Evolutionary conservation across 768 basidiomycete species (phyloP), one percentile per base, ranked within the genome.

Genomic region (Podaxis rugospora): DNA sequence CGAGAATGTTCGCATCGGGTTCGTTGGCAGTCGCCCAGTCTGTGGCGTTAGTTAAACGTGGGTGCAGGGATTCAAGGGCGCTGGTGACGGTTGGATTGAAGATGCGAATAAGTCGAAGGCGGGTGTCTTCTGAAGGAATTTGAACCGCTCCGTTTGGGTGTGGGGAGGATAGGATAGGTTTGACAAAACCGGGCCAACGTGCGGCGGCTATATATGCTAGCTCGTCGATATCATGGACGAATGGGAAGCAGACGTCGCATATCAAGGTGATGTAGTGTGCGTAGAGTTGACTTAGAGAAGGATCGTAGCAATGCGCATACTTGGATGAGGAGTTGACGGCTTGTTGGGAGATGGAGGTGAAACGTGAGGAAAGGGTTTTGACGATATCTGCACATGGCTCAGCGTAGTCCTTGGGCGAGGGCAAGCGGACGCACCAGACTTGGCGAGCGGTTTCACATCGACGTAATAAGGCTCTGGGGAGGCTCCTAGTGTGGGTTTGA

Each of bases 131-230:
- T 3, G 74, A 65, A 0, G 85, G 86, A 0, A 77, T 73, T 13
- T 66, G 58, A 11, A 52, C 58, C 21, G 69, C 66, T 0, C 57
- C 39, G 1, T 68, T 68, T 7, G 57, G 55, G 6, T 65, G 36
- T 11, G 37, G 13, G 18, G 51, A 44, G 6, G 51, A 46, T 1
- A 90, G 68, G 13, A 93, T 68, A 0, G 91, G 90, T 57, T 85
- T 80, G 1, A 88, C 80, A 65, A 92, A 93, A 1, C 85, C 88
- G 0, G 91, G 89, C 91, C 92, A 93, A 21, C 86, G 80, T 5
- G 92, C 88, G 0, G 88, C 85, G 2, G 88, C 84, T 28, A 93
- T 81, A 67, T 93, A 93, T 46, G 82, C 80, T 1, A 93, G 76
- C 67, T 93, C 92, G 52, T 83, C 69, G 0, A 85, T 82, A 66